Percentiles rank a stretch among this genome's conserved stretches.
These are phyloP conservation scores for Tulasnella sp. DNA, from an alignment of 768 basidiomycete species.

Conservation along the genomic window DNA sequence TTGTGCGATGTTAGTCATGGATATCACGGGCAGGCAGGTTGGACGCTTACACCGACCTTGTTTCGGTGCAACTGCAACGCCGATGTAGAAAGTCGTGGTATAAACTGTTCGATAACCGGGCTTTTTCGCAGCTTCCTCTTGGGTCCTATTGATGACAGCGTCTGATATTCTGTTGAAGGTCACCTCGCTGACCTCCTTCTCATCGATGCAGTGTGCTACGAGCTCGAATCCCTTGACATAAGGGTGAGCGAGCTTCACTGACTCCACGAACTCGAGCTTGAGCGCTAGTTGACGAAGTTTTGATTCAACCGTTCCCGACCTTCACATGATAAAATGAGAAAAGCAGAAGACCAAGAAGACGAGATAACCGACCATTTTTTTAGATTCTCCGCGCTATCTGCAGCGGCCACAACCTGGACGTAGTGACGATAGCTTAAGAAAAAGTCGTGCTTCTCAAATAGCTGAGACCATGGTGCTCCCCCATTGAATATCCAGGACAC, in stretches of 20 bases:
- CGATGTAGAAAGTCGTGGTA: slow-evolving; percentile 96
- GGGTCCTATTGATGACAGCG: slow-evolving; percentile 63
- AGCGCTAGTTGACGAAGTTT: slow-evolving; percentile 92
- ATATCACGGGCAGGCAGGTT: not conserved
- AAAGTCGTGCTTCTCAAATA: slow-evolving; percentile 93
- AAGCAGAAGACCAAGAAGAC: not conserved
- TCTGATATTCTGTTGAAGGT: slow-evolving; percentile 84
- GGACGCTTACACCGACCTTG: slow-evolving; percentile 56
- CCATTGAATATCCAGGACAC: slow-evolving; percentile 88
- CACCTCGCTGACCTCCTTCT: slow-evolving; percentile 83
- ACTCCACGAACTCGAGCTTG: slow-evolving; percentile 95
- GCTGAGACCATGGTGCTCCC: slow-evolving; percentile 79
- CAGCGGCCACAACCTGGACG: slow-evolving; percentile 90
- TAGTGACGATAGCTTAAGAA: slow-evolving; percentile 97
- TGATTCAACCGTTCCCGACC: slow-evolving; percentile 98
- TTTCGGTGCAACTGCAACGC: slow-evolving; percentile 85
- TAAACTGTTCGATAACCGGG: slow-evolving; percentile 75
- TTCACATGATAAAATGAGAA: slow-evolving; percentile 32
- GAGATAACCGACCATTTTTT: slow-evolving; percentile 73
- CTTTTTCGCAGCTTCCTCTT: slow-evolving; percentile 71
- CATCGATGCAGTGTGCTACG: slow-evolving; percentile 73
- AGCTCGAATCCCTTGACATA: slow-evolving; percentile 93
- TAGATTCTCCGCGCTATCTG: slow-evolving; percentile 75
- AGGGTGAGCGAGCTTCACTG: slow-evolving; percentile 87
- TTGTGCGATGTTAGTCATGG: slow-evolving; percentile 8